Base-by-base conservation (phyloP, 371 early-diverging fungal genomes). In the Mucor ambiguus region DNA sequence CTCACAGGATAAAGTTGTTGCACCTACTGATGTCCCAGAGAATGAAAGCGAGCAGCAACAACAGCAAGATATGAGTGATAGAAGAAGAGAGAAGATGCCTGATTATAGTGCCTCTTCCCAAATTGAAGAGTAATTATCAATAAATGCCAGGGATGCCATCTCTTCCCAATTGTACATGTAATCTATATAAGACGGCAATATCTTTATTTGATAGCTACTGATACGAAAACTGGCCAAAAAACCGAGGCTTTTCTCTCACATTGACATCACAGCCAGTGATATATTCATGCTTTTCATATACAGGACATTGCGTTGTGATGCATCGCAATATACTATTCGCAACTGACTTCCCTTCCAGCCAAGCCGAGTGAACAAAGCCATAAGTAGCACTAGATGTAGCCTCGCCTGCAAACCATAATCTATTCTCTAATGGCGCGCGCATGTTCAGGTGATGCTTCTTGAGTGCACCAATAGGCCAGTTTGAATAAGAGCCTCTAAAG, bases 381-480 rank as follows among this genome's bases (percentile, higher is more conserved):
- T 80, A 82, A 28, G 76, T 79, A 14, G 72, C 71, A 16, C 67
- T 43, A 0, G 81, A 80, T 58, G 66, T 75, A 10, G 83, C 80
- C 63, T 83, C 83, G 16, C 83, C 83, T 49, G 80, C 71, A 58
- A 80, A 83, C 79, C 77, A 80, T 14, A 83, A 58, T 16, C 71
- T 68, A 22, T 75, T 75, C 10, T 54, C 20, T 22, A 81, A 56
- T 8, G 79, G 79, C 2, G 77, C 79, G 1, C 74, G 73, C 74
- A 81, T 70, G 28, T 81, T 81, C 22, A 69, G 49, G 48, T 81
- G 82, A 43, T 81, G 79, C 30, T 71, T 63, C 24, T 48, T 30
- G 1, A 58, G 64, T 14, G 71, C 73, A 32, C 82, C 82, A 22
- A 79, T 67, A 14, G 79, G 77, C 82, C 82, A 83, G 49, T 83